These are phyloP conservation scores for Ceratocystis lukuohia DNA, from an alignment of 2,329 filamentous ascomycete genomes.

Conservation along the genomic window DNA sequence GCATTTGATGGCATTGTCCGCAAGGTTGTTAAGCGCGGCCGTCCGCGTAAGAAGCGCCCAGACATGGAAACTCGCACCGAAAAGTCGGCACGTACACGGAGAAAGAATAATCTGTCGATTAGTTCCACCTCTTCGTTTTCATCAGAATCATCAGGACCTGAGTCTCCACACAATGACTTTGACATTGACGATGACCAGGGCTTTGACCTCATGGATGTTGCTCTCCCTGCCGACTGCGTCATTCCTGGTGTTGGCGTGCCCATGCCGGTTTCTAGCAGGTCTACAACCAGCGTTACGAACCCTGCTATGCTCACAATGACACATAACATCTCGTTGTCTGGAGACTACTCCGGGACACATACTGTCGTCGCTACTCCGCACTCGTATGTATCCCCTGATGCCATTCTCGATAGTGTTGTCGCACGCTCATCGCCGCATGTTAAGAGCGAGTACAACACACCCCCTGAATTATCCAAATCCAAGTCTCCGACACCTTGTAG, in stretches of 20 bases:
- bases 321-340: slow-evolving; percentile 19
- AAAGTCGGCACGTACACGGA: slow-evolving; percentile 37
- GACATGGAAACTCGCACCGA: slow-evolving; percentile 43
- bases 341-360: slow-evolving; percentile 11
- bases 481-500: slow-evolving; percentile 39
- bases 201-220: slow-evolving; percentile 36
- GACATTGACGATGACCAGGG: slow-evolving; percentile 32
- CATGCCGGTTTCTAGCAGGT: slow-evolving; percentile 3
- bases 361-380: slow-evolving; percentile 26
- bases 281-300: slow-evolving; percentile 17
- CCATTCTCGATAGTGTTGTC: slow-evolving; percentile 28
- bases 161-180: slow-evolving; percentile 39
- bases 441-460: slow-evolving; percentile 41
- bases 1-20: slow-evolving; percentile 68
- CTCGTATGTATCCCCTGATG: slow-evolving; percentile 36
- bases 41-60: slow-evolving; percentile 48
- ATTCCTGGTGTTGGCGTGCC: slow-evolving; percentile 17
- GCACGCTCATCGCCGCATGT: slow-evolving; percentile 27
- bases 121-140: slow-evolving; percentile 35
- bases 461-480: slow-evolving; percentile 47
- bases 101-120: slow-evolving; percentile 40
- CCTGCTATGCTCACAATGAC: slow-evolving; percentile 24
- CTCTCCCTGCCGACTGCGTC: slow-evolving; percentile 18
- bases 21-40: slow-evolving; percentile 48
- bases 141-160: slow-evolving; percentile 41